Percentiles rank a stretch among this genome's conserved stretches.
phyloP scores from a whole-genome alignment of 208 protist species.

The Vickermania spadyakhi region DNA sequence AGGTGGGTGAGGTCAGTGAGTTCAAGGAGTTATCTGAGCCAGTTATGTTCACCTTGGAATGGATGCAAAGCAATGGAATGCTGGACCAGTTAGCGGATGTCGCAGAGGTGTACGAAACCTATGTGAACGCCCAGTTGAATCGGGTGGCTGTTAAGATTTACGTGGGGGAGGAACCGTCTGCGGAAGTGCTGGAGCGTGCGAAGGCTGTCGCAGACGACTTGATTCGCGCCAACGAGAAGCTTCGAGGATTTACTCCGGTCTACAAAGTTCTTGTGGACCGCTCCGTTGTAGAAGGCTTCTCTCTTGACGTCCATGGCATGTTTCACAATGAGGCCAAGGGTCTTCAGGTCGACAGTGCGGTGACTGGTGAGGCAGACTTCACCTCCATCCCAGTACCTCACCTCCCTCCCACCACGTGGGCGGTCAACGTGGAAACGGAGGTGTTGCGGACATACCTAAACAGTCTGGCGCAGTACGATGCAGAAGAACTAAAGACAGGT shows the following conservation, averaged over 20 bases:
- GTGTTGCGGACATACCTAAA: constrained; percentile 81
- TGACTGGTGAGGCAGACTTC: constrained; percentile 67
- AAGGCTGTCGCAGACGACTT: constrained; percentile 65
- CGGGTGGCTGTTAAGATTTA: constrained; percentile 72
- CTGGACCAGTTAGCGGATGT: constrained; percentile 77
- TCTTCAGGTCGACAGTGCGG: constrained; percentile 20
- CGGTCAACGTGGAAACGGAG: constrained; percentile 85
- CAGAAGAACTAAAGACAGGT: constrained; percentile 78
- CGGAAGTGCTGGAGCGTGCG: constrained; percentile 33
- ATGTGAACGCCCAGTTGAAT: constrained; percentile 85
- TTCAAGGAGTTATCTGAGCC: constrained; percentile 76
- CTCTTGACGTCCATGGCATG: constrained; percentile 69
- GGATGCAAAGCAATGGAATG: constrained; percentile 90
- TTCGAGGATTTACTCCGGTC: constrained; percentile 46
- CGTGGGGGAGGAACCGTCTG: constrained; percentile 54
- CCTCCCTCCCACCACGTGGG: constrained; percentile 53
- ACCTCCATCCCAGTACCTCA: constrained; percentile 60
- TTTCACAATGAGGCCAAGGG: constrained; percentile 76
- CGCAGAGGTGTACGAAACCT: constrained; percentile 76
- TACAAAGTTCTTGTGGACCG: constrained; percentile 80
- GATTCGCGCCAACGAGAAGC: constrained; percentile 50
- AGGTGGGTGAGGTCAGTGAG: constrained; percentile 57
- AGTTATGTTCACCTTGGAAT: constrained; percentile 78
- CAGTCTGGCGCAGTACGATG: constrained; percentile 71
- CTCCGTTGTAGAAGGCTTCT: constrained; percentile 79